phyloP scores from a whole-genome alignment of 257 asterid species.

The Leptodermis oblonga region DNA sequence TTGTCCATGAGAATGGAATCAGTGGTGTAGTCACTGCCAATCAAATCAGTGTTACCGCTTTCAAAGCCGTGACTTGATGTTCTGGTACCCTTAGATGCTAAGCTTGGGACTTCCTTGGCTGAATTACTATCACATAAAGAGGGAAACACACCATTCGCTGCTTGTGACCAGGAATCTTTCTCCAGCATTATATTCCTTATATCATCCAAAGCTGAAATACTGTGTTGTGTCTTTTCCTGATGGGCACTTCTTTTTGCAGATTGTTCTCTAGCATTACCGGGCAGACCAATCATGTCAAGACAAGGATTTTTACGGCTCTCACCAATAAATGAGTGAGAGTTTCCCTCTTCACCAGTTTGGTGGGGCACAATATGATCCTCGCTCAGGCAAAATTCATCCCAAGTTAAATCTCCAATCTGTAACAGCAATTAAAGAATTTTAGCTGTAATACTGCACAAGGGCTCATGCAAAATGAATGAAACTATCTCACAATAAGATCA shows the following conservation, averaged over 20 bases:
- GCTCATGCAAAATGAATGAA: conserved; percentile 36
- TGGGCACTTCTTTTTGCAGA: conserved; percentile 25
- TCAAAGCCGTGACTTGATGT: conserved; percentile 30
- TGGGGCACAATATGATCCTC: conserved; percentile 83
- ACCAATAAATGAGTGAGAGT: conserved; percentile 29
- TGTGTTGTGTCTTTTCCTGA: conserved; percentile 27
- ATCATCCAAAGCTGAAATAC: conserved; percentile 29
- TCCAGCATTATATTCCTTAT: conserved; percentile 48
- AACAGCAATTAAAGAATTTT: conserved; percentile 51
- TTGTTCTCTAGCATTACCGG: conserved; percentile 28
- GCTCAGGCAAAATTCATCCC: conserved; percentile 62
- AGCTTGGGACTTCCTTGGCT: conserved; percentile 41
- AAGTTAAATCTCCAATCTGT: conserved; percentile 71
- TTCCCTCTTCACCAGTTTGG: conserved; percentile 28
- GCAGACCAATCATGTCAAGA: conserved; percentile 29
- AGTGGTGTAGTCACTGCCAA: conserved; percentile 29
- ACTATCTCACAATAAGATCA: neutral
- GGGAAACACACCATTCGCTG: conserved; percentile 38
- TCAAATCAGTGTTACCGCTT: conserved; percentile 29
- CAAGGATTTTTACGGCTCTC: conserved; percentile 46
- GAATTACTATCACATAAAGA: conserved; percentile 37
- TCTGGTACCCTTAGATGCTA: conserved; percentile 43
- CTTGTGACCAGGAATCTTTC: conserved; percentile 32
- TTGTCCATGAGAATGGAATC: conserved; percentile 37
- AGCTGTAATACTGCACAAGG: conserved; percentile 46